Base-by-base conservation (phyloP, 1,284 basidiomycete genomes). In the Sporisorium graminicola region DNA sequence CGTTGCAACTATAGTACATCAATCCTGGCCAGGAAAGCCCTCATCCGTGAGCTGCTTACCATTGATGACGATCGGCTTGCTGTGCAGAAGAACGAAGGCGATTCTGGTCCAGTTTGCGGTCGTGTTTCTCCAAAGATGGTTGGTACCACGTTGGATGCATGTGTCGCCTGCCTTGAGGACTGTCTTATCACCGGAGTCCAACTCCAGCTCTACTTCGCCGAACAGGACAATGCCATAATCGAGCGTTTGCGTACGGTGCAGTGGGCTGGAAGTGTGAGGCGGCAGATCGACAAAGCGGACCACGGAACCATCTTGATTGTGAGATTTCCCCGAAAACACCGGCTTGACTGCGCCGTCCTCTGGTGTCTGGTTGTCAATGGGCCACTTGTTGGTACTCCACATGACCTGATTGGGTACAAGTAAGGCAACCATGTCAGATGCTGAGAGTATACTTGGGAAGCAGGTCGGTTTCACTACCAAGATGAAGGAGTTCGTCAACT, bases 141-240 rank as follows among this genome's bases (percentile, higher is more conserved):
- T 66, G 50, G 69, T 72, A 9, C 69, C 69, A 10, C 69, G 31
- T 40, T 72, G 69, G 22, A 72, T 44, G 58, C 56, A 60, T 0
- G 60, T 61, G n/a, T 74, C 71, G n/a, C 58, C 50, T 8, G 57
- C 51, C 5, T 24, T 44, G 5, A 74, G 27, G 7, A 42, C 59
- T 14, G 35, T 46, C 53, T 63, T 60, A 5, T 67, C 65, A 9
- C 71, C 71, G 6, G 40, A 44, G 40, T 74, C 65, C n/a, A 74
- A 57, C 18, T 69, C 55, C 27, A 67, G 57, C 37, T 74, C 71
- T 7, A 74, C 56, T 31, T 69, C 56, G 22, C 71, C 71, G 43
- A 62, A 74, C 10, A 74, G 49, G 24, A 74, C 71, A 18, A 74
- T 69, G 14, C 71, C 71, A 43, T 74, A 74, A 29, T 74, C 71